Conservation (phyloP, 129 eudicot species). For the Centella asiatica region DNA sequence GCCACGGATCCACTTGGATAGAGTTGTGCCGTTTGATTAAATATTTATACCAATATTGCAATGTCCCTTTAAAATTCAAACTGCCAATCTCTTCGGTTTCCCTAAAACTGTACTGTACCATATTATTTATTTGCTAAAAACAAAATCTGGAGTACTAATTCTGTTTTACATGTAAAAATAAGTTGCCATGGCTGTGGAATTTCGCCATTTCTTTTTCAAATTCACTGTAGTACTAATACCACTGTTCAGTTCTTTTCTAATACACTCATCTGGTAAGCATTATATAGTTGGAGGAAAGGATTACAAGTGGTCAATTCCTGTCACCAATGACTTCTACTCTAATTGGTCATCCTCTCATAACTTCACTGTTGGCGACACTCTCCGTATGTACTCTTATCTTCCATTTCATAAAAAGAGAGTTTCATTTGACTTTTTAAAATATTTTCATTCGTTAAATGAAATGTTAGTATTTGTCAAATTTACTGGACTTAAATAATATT, state of each 20-base stretch:
- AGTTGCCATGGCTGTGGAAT: background rate
- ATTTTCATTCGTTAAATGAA: background rate
- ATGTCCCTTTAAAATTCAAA: too few relatives aligned
- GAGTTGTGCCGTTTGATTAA: too few relatives aligned
- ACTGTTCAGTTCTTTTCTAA: background rate
- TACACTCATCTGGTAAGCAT: background rate
- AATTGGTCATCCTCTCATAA: slow-evolving; percentile 45
- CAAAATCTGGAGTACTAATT: slow-evolving; percentile 1
- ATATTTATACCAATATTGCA: too few relatives aligned
- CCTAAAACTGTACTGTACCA: too few relatives aligned
- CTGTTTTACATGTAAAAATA: slow-evolving; percentile 17
- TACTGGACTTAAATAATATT: too few relatives aligned
- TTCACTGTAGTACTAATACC: background rate
- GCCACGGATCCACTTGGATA: slow-evolving; percentile 31
- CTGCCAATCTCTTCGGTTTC: too few relatives aligned
- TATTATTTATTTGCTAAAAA: too few relatives aligned
- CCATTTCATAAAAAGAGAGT: background rate
- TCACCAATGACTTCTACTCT: slow-evolving; percentile 31
- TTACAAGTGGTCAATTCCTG: slow-evolving; percentile 50
- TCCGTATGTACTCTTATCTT: slow-evolving; percentile 19
- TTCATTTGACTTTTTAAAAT: background rate
- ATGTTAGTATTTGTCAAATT: too few relatives aligned
- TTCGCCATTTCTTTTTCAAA: background rate
- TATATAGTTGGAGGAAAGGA: slow-evolving; percentile 33
- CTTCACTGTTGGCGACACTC: slow-evolving; percentile 38